A percentile compares a stretch with the other conserved stretches of the same genome.
phyloP scores from a whole-genome alignment of 371 early-diverging fungal genomes.

The Saksenaea oblongispora region DNA sequence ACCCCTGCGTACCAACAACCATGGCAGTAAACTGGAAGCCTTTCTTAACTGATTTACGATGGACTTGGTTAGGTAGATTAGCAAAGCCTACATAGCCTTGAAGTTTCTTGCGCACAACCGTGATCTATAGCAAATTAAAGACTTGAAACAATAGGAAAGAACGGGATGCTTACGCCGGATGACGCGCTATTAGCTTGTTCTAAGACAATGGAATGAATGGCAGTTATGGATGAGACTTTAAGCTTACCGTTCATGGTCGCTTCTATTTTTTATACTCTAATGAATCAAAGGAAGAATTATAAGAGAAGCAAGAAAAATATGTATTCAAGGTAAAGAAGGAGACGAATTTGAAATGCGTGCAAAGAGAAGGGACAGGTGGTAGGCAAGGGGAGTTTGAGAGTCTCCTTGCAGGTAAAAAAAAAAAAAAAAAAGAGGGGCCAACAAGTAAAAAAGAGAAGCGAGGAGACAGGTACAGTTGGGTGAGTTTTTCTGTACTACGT shows the following conservation, averaged over 20 bases:
- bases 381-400: slow-evolving; percentile 5
- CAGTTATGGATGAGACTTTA: background rate
- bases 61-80: slow-evolving; percentile 97
- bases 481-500: background rate
- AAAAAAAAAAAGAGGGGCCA: slow-evolving; percentile 7
- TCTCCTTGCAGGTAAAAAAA: slow-evolving; percentile 1
- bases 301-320: background rate
- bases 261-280: background rate
- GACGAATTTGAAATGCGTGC: background rate
- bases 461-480: slow-evolving; percentile 1
- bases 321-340: background rate
- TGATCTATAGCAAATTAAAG: slow-evolving; percentile 22
- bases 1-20: slow-evolving; percentile 77
- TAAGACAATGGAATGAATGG: background rate
- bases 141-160: background rate
- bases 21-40: slow-evolving; percentile 98
- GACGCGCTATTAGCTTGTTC: slow-evolving; percentile 23
- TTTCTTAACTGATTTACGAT: slow-evolving; percentile 95
- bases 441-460: slow-evolving; percentile 2
- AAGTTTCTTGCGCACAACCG: slow-evolving; percentile 71
- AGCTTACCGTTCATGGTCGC: slow-evolving; percentile 5
- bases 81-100: slow-evolving; percentile 97
- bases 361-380: background rate
- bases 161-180: slow-evolving; percentile 19
- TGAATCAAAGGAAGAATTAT: background rate